These are phyloP conservation scores for Cryptococcus sp. DNA, from an alignment of 1,284 basidiomycete genomes.

Conservation along the genomic window DNA sequence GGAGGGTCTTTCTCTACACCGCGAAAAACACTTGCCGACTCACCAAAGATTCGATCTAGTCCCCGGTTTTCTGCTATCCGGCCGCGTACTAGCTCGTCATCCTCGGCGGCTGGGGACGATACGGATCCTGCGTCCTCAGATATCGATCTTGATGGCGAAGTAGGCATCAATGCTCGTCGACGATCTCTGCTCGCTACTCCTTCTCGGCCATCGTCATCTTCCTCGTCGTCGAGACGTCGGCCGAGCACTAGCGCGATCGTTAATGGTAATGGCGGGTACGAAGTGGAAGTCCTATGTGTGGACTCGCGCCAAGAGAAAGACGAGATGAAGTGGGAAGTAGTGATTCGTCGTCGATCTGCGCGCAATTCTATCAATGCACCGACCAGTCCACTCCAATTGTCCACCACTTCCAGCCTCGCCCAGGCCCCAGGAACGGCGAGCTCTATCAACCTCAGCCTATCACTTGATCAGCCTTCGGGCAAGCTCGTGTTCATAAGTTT, in stretches of 20 bases:
- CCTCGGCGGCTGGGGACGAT: background rate
- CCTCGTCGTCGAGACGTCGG: background rate
- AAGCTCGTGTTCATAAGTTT: conserved; percentile 45
- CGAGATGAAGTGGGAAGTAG: conserved; percentile 42
- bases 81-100: background rate
- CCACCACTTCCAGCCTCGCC: conserved; percentile 8
- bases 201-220: conserved; percentile 6
- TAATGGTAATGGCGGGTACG: conserved; percentile 20
- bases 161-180: background rate
- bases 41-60: background rate
- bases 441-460: conserved; percentile 43
- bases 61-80: background rate
- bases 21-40: background rate
- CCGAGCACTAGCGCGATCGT: background rate
- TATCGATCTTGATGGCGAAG: background rate
- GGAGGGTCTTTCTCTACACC: background rate
- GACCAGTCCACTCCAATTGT: conserved; percentile 16
- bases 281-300: conserved; percentile 33
- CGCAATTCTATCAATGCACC: background rate
- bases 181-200: conserved; percentile 8
- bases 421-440: conserved; percentile 23
- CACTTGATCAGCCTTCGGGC: conserved; percentile 39
- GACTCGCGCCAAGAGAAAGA: conserved; percentile 22
- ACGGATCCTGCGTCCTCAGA: background rate
- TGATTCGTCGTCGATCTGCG: conserved; percentile 21